Base-by-base conservation (phyloP, 2,329 filamentous ascomycete species). In the Monosporascus cannonballus region DNA sequence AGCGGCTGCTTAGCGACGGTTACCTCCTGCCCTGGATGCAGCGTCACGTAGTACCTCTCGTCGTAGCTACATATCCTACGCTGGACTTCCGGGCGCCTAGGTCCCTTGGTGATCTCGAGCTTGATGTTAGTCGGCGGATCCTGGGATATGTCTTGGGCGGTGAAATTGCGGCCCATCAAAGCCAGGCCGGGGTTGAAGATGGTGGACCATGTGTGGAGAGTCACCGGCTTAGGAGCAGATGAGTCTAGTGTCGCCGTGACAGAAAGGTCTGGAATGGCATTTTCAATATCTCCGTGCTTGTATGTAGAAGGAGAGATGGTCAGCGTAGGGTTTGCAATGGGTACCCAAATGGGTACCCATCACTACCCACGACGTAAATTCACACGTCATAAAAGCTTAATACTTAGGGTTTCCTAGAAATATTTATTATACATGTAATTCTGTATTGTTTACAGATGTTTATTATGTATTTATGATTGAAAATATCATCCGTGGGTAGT, bases 101-200 rank as follows among this genome's bases (percentile, higher is more conserved):
- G 48, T 39, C 48, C 48, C 48, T 52, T 52, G 11, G 39, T 47
- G 20, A 49, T 30, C 51, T 52, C 39, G 6, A 52, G 47, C 20
- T 41, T 52, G 37, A 52, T 20, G 46, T 52, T 14, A 38, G 25
- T 37, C 5, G 51, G 47, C 22, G 51, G 38, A 18, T 52, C 51
- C 34, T 45, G 51, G 7, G 51, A 49, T 52, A 52, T 49, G 30
- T 52, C 46, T 39, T 52, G 51, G 20, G 39, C 51, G 42, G 39
- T 38, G 17, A 52, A 52, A 27, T 52, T 46, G 38, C 51, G 51
- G 38, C 51, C 47, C 38, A 27, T 52, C 46, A 52, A 52, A 34
- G 51, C 51, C 24, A 49, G 38, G 25, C 20, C 27, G 25, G 39
- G 47, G 27, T 52, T 52, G 30, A 52, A 52, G 20, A 49, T 46